phyloP scores from a whole-genome alignment of 2,329 filamentous ascomycete genomes.

The Aquanectria penicillioides region DNA sequence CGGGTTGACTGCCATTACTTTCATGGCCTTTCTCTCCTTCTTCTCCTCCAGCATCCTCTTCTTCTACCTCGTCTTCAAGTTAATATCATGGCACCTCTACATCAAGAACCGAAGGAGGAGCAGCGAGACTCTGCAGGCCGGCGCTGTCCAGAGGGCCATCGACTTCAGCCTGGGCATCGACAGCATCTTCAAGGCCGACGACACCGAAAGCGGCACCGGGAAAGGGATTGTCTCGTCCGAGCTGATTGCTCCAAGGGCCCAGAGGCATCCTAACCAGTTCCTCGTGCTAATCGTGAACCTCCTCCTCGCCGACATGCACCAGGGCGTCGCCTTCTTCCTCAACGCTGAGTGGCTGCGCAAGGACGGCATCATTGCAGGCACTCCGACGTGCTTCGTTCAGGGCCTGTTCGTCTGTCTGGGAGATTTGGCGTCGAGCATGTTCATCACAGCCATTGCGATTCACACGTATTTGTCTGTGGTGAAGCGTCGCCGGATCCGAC shows the following conservation, averaged over 20 bases:
- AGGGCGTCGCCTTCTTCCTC: constrained; percentile 71
- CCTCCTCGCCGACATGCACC: constrained; percentile 73
- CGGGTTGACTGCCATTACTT: constrained; percentile 45
- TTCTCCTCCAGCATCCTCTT: constrained; percentile 42
- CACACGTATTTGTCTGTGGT: constrained; percentile 75
- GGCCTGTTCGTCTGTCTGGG: constrained; percentile 76
- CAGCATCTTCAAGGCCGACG: constrained; percentile 42
- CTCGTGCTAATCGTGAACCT: constrained; percentile 76
- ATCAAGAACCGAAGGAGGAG: constrained; percentile 24
- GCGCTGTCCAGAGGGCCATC: constrained; percentile 34
- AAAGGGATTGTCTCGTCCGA: background rate
- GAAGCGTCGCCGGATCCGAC: constrained; percentile 61
- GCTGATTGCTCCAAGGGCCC: constrained; percentile 34
- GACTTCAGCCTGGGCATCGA: constrained; percentile 51
- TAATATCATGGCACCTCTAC: constrained; percentile 43
- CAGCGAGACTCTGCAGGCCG: constrained; percentile 16
- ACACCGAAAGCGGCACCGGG: background rate
- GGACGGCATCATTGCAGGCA: constrained; percentile 64
- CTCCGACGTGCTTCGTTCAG: constrained; percentile 68
- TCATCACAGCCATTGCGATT: constrained; percentile 71
- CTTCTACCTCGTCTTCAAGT: constrained; percentile 45
- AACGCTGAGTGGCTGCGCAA: constrained; percentile 67
- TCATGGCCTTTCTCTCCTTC: constrained; percentile 46
- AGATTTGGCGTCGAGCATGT: constrained; percentile 73
- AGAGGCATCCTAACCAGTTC: constrained; percentile 69